Base-by-base conservation (phyloP, 768 basidiomycete genomes). In the Dioszegia crocea region DNA sequence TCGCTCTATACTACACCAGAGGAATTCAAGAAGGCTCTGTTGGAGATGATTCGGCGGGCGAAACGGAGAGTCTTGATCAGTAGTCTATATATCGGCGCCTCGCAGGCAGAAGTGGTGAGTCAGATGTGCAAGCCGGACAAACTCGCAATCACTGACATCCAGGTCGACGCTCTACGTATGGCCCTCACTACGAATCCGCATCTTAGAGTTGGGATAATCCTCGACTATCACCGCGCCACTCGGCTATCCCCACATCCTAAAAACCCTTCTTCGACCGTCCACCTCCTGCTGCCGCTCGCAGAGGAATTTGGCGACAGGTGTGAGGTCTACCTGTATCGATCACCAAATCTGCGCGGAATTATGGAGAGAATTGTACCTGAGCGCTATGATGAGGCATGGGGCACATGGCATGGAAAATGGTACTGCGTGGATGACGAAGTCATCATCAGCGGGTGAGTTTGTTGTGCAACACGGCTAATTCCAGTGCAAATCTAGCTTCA, bases 351-450 rank as follows among this genome's bases (percentile, higher is more conserved):
- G 27, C 82, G 84, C 17, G 88, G 89, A 0, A 58, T 89, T 26
- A 80, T 89, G 75, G 84, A 88, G 29, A 83, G 81, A 56, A 60
- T 94, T 27, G 86, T 97, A 6, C 96, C 96, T 6, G 86, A 88
- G 23, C 82, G 96, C 54, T 96, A 91, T 78, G 94, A 99, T 67
- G 96, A 99, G 78, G 96, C 93, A 1, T 98, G 92, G 89, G 94
- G 93, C 0, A 91, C 93, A 1, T 97, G 93, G 93, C 96, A 98
- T 74, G 87, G 90, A 3, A 99, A 99, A 77, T 83, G 92, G 56
- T 99, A 99, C 70, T 91, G 91, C 19, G 86, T 83, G 0, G 96
- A 99, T 73, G 86, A 97, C 71, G 85, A 93, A 53, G 82, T 99
- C 41, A 85, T 99, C 75, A 85, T 99, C 60, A 90, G 85, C 67